A percentile compares a stretch with the other conserved stretches of the same genome.
Conservation (phyloP, 2,329 filamentous ascomycete genomes). For the Cladosporium cucumerinum region DNA sequence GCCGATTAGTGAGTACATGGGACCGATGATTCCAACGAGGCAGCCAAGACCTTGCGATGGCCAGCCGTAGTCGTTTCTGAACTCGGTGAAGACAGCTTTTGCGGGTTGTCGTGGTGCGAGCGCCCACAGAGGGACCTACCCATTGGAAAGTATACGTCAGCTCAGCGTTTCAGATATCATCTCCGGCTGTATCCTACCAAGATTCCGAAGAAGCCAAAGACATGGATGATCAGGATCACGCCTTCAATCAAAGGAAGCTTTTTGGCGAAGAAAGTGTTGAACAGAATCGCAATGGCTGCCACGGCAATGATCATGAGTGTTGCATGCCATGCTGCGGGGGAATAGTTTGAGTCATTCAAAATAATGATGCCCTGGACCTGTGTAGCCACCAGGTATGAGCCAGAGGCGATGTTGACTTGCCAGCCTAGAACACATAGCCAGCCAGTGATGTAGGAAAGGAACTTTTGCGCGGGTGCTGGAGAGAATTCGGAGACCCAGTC, state of each 20-base stretch:
- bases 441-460: constrained; percentile 41
- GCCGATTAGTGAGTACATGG: constrained; percentile 35
- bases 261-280: constrained; percentile 45
- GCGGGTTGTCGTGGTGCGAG: constrained; percentile 31
- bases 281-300: constrained; percentile 32
- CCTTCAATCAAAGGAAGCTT: constrained; percentile 48
- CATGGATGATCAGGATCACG: constrained; percentile 45
- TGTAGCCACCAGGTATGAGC: constrained; percentile 13
- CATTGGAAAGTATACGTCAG: neutral
- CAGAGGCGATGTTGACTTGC: constrained; percentile 34
- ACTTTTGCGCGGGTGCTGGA: constrained; percentile 36
- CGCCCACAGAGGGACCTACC: constrained; percentile 36
- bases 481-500: constrained; percentile 38
- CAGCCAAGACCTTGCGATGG: constrained; percentile 39
- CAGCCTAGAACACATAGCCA: constrained; percentile 38
- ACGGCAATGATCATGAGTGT: constrained; percentile 48
- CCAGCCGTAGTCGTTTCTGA: constrained; percentile 41
- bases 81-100: constrained; percentile 34
- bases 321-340: constrained; percentile 42
- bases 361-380: constrained; percentile 25
- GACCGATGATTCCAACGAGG: constrained; percentile 43
- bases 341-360: constrained; percentile 37
- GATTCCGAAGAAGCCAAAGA: constrained; percentile 45
- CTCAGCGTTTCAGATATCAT: neutral
- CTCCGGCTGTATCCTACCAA: constrained; percentile 21